phyloP scores from a whole-genome alignment of 1,284 basidiomycete genomes.

The Uromyces viciae-fabae region DNA sequence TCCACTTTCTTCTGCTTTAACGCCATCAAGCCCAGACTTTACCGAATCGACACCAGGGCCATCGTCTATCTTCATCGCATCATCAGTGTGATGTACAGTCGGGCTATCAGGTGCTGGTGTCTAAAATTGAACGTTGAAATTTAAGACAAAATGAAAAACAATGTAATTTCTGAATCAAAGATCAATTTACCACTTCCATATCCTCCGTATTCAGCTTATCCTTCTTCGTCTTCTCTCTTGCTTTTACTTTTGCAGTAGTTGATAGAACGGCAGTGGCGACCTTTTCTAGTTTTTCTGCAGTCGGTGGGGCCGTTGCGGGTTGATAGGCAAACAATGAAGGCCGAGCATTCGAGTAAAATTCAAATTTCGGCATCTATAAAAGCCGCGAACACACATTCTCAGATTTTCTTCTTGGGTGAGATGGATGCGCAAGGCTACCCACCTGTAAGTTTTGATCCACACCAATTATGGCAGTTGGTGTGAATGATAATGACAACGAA shows the following conservation, averaged over 20 bases:
- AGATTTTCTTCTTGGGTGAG: neutral
- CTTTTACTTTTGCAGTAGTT: constrained; percentile 88
- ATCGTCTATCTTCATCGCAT: constrained; percentile 46
- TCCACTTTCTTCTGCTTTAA: constrained; percentile 42
- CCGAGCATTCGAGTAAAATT: constrained; percentile 74
- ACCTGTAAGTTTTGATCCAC: constrained; percentile 79
- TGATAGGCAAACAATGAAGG: constrained; percentile 76
- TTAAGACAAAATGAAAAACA: neutral
- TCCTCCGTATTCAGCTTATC: constrained; percentile 66
- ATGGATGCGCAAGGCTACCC: constrained; percentile 46
- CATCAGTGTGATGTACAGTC: constrained; percentile 3
- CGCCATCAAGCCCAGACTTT: constrained; percentile 51
- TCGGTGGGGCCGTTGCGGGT: constrained; percentile 72
- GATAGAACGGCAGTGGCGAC: constrained; percentile 87
- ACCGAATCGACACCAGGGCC: constrained; percentile 50
- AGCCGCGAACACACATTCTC: neutral
- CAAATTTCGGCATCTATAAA: constrained; percentile 75
- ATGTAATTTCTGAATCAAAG: neutral
- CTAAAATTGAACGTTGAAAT: neutral
- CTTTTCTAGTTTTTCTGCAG: constrained; percentile 83
- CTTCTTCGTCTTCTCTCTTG: constrained; percentile 72
- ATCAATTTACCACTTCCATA: constrained; percentile 70
- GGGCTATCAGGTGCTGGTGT: constrained; percentile 44
- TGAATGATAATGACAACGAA: constrained; percentile 82
- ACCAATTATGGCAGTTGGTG: constrained; percentile 88